Evolutionary conservation across 164 flowering plant species (phyloP), one percentile per base, ranked within the genome.

Genomic region (Magnolia changhungtana): DNA sequence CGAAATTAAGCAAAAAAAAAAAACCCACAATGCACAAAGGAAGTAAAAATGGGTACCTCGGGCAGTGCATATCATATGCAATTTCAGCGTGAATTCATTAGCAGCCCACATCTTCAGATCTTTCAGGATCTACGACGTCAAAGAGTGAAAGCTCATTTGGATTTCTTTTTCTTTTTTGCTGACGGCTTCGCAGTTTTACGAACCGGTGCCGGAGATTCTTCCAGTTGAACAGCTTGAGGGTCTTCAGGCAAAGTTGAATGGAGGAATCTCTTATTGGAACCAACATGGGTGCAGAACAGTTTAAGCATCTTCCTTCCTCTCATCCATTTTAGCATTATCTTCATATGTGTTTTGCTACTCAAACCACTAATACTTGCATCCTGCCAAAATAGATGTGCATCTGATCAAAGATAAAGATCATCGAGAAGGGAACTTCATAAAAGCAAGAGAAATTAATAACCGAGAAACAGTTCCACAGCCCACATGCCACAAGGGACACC

Each of bases 291-390:
- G 87, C 93, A 89, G 19, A 87, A 76, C 64, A 87, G 86, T 82
- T 89, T 92, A 78, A 92, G 86, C 91, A 92, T 85, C 80, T 85
- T 89, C 83, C 92, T 88, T 63, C 97, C 95, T 73, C 86, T 82
- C 95, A 92, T 92, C 97, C 97, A 92, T 80, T 92, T 90, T 63
- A 92, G 88, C 90, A 92, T 81, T 73, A 91, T 20, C 82, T 91
- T 92, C 94, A 92, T 79, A 79, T 89, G 97, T 29, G 95, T 90
- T 85, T 93, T 91, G 90, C 96, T 90, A 84, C 74, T 86, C 83
- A 93, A 79, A 75, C 96, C 93, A 73, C 76, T 78, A 51, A 91
- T 73, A 63, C 88, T 83, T 76, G 90, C 91, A 71, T 91, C 97
- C 93, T 92, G 75, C 65, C 18, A 24, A 75, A 72, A 72, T 8